These are phyloP conservation scores for Aspergillus egyptiacus DNA, from an alignment of 495 filamentous ascomycete species.

Conservation along the genomic window DNA sequence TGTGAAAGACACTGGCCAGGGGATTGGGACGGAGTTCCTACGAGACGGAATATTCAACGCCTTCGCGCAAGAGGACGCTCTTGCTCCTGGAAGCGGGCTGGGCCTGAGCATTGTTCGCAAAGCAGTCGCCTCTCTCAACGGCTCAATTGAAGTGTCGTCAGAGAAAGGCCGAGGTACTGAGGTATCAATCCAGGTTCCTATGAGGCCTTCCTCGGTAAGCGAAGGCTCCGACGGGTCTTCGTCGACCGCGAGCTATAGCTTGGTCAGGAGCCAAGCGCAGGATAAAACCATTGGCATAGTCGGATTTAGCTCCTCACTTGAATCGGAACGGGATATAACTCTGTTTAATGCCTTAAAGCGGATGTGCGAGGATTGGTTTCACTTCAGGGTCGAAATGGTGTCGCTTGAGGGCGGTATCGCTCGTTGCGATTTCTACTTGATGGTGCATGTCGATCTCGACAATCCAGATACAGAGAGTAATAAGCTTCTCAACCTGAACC, in stretches of 20 bases:
- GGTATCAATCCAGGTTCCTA: conserved; percentile 39
- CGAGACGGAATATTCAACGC: conserved; percentile 59
- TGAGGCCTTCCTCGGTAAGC: background rate
- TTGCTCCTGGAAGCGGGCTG: conserved; percentile 62
- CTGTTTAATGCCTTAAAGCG: conserved; percentile 19
- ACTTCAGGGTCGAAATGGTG: conserved; percentile 11
- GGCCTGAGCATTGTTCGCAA: conserved; percentile 49
- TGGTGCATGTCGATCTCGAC: conserved; percentile 22
- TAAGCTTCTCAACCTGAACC: background rate
- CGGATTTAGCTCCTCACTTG: conserved; percentile 17
- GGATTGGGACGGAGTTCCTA: conserved; percentile 52
- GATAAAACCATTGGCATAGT: conserved; percentile 20
- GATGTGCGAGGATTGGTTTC: conserved; percentile 23
- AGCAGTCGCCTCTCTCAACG: conserved; percentile 23
- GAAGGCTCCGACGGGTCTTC: background rate
- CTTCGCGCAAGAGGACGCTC: conserved; percentile 62
- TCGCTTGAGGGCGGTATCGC: conserved; percentile 2
- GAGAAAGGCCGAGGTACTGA: conserved; percentile 43
- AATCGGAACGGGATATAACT: conserved; percentile 14
- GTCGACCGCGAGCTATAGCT: conserved; percentile 2
- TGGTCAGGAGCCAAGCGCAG: conserved; percentile 5
- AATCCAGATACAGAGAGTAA: conserved; percentile 9
- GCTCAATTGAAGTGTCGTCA: conserved; percentile 27
- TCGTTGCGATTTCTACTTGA: conserved; percentile 22
- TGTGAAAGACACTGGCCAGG: conserved; percentile 61